Base-by-base conservation (phyloP, 164 flowering plant genomes). In the Chloranthus sessilifolius region DNA sequence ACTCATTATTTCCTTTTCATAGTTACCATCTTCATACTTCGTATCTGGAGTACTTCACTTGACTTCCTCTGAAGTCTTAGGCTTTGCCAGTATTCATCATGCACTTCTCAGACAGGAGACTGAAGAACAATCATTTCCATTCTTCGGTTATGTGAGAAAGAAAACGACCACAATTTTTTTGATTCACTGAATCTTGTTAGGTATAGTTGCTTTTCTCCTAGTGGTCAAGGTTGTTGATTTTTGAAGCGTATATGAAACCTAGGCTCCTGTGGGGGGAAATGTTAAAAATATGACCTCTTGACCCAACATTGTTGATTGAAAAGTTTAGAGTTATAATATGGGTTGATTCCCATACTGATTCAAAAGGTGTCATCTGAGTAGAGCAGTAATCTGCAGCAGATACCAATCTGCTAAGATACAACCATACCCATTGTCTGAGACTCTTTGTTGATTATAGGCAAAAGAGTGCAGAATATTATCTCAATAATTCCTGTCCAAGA, bases 61-160 rank as follows among this genome's bases (percentile, higher is more conserved):
- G 29, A 47, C 29, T 47, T 28, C 37, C 37, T 47, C 38, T 6
- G 52, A 1, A 47, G 0, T 47, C 35, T 28, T 47, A 47, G 52
- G 52, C 52, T 47, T 47, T 47, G 52, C 36, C 2, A 5, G 52
- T 47, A 47, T 47, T 47, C 29, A 47, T 29, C 31, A 23, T 46
- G 12, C 50, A 46, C 25, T 17, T 42, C 46, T 17, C 9, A 3
- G 46, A 42, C 46, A 3, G 9, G 46, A 42, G 46, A 46, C 1
- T 26, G 1, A 1, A 4, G 50, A 46, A 19, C n/a, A 46, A 46
- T 46, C 31, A 12, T 1, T 46, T 4, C 28, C 29, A 23, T 46
- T 46, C 50, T 6, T 47, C 35, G 38, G 35, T 47, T 47, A 28
- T 47, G 52, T 28, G 29, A 27, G 52, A 5, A 47, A 29, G 3